Conservation (phyloP, 805 yeast genomes). For the Cyberlindnera americana region DNA sequence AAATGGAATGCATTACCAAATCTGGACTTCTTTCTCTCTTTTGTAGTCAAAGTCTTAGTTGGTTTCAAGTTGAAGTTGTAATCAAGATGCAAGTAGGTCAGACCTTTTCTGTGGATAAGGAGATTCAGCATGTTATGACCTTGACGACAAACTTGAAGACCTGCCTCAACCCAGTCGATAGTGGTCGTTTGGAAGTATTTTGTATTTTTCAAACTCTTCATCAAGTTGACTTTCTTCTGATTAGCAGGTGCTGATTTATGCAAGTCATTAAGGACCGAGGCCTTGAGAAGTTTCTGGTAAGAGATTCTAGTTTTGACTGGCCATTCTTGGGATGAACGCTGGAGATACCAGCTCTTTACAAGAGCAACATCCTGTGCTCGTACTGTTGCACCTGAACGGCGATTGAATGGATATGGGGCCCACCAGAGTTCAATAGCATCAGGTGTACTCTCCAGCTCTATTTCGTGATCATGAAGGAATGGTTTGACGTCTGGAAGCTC, state of each 20-base stretch:
- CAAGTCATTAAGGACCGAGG: conserved; percentile 66
- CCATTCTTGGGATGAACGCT: conserved; percentile 54
- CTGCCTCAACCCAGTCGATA: conserved; percentile 98
- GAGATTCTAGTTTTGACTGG: conserved; percentile 83
- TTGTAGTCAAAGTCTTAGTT: conserved; percentile 91
- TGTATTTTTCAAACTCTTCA: conserved; percentile 68
- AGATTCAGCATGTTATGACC: conserved; percentile 92
- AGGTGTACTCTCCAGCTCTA: conserved; percentile 44
- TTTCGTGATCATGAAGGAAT: conserved; percentile 42
- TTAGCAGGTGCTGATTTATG: conserved; percentile 43
- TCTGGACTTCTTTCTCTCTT: conserved; percentile 91
- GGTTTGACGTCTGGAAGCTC: conserved; percentile 47
- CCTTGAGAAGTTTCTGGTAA: conserved; percentile 83
- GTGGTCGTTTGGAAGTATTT: conserved; percentile 89
- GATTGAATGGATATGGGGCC: conserved; percentile 85
- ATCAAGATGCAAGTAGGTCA: conserved; percentile 90
- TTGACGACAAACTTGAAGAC: conserved; percentile 86
- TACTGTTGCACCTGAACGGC: conserved; percentile 63
- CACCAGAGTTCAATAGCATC: conserved; percentile 66
- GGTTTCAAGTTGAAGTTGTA: conserved; percentile 96
- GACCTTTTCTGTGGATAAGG: conserved; percentile 83
- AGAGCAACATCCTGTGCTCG: conserved; percentile 90
- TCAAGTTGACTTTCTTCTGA: conserved; percentile 51
- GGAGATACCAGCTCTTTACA: conserved; percentile 76
- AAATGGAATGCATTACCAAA: conserved; percentile 96